phyloP scores from a whole-genome alignment of 345 rosid species.

The Eucalyptus camaldulensis region DNA sequence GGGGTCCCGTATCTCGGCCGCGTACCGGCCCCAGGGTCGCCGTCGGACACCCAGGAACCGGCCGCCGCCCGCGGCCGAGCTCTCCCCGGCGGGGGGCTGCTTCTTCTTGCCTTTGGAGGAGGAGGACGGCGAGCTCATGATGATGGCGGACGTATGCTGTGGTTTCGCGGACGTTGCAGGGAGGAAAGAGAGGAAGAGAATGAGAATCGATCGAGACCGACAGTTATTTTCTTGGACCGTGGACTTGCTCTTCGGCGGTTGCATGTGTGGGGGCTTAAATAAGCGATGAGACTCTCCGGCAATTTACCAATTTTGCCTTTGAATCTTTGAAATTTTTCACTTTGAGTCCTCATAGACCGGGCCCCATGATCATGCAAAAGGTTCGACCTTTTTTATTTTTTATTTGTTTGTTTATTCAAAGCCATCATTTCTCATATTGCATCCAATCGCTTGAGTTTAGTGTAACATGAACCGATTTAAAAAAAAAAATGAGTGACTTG shows the following conservation, averaged over 20 bases:
- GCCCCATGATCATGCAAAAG: not conserved
- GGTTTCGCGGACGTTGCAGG: not conserved
- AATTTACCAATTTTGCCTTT: not conserved
- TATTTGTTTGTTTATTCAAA: not conserved
- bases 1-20: slow-evolving; percentile 83
- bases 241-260: not conserved
- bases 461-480: not conserved
- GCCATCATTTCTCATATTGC: not conserved
- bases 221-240: not conserved
- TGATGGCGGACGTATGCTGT: not conserved
- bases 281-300: not conserved
- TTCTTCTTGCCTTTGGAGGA: slow-evolving; percentile 46
- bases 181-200: not conserved
- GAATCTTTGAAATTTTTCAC: not conserved
- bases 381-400: not conserved
- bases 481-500: not conserved
- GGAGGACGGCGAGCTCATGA: slow-evolving; percentile 40
- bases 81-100: slow-evolving; percentile 17
- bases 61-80: not conserved
- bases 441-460: not conserved
- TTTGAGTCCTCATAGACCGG: not conserved
- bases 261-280: not conserved
- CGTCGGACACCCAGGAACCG: slow-evolving; percentile 67
- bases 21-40: slow-evolving; percentile 87
- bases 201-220: not conserved